Base-by-base conservation (phyloP, 805 yeast genomes). In the Myxozyma melibiosi region DNA sequence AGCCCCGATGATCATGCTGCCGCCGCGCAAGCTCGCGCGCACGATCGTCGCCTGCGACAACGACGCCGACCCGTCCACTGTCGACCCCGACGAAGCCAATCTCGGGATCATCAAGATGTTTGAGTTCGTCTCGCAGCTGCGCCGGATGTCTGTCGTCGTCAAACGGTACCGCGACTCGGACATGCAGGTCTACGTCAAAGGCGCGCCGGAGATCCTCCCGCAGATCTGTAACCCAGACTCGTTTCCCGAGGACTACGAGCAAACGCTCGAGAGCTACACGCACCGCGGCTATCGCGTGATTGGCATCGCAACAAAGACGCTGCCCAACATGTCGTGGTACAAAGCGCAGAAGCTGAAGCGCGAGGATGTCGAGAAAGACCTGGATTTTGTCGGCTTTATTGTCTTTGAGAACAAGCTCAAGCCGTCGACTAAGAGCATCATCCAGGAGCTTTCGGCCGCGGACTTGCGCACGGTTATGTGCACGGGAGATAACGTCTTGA, bases 221-320 rank as follows among this genome's bases (percentile, higher is more conserved):
- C 85, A 83, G 16, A 82, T 94, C 30, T 94, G 99, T 73, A 74
- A 76, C 14, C 82, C 85, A 1, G 82, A 79, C 18, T 75, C 90
- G 0, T 72, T 94, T 47, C 99, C 99, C 0, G 68, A 71, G 1
- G 81, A 90, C 66, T 94, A 81, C 69, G 85, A 86, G 24, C 86
- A 86, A 33, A 69, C 87, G 22, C 76, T 94, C 34, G 86, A 90
- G 66, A 79, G 84, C 56, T 94, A 94, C 70, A 94, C 99, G 0
- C 98, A 90, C 69, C 82, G 84, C 47, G 99, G 99, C 0, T 90
- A 85, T 70, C 83, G 99, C 68, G 97, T 94, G 1, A 94, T 94
- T 72, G 98, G 97, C 0, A 86, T 96, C 70, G 98, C 96, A 0
- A 80, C 83, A 48, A 89, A 86, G 67, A 69, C 70, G 3, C 62